Percentiles rank a stretch among this genome's conserved stretches.
These are phyloP conservation scores for Sporothrix protearum DNA, from an alignment of 2,329 filamentous ascomycete genomes.

Conservation along the genomic window DNA sequence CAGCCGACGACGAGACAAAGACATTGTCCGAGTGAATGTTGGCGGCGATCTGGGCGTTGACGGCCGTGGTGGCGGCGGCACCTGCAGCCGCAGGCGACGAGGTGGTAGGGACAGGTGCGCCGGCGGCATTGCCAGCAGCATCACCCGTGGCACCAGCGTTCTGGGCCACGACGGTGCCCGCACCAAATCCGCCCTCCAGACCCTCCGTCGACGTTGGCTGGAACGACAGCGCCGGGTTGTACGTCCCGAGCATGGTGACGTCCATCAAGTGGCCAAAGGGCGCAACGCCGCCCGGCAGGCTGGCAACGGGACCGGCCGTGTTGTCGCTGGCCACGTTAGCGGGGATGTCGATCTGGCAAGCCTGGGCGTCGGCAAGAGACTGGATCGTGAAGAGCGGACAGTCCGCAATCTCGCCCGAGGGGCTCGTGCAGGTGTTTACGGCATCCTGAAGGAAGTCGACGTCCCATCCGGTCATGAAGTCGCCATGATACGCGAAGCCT, in stretches of 20 bases:
- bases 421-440: slow-evolving; percentile 70
- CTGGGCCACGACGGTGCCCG: slow-evolving; percentile 9
- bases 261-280: slow-evolving; percentile 35
- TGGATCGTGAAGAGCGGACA: slow-evolving; percentile 74
- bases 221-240: slow-evolving; percentile 24
- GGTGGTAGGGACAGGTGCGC: slow-evolving; percentile 16
- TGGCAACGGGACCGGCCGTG: slow-evolving; percentile 46
- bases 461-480: slow-evolving; percentile 80
- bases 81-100: neutral
- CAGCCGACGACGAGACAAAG: neutral
- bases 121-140: slow-evolving; percentile 21
- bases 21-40: neutral
- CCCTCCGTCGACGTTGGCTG: slow-evolving; percentile 24
- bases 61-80: neutral
- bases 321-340: slow-evolving; percentile 55
- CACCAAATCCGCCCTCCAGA: neutral
- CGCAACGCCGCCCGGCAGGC: slow-evolving; percentile 62
- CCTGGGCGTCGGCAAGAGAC: slow-evolving; percentile 46
- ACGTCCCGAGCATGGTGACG: slow-evolving; percentile 23
- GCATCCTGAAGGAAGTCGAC: slow-evolving; percentile 64
- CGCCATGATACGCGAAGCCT: slow-evolving; percentile 74
- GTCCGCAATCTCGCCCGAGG: slow-evolving; percentile 64
- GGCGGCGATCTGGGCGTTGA: neutral
- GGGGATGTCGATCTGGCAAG: slow-evolving; percentile 64
- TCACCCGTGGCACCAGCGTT: neutral